Evolutionary conservation across 495 filamentous ascomycete species (phyloP).

Genomic region (Immersiella caudata): DNA sequence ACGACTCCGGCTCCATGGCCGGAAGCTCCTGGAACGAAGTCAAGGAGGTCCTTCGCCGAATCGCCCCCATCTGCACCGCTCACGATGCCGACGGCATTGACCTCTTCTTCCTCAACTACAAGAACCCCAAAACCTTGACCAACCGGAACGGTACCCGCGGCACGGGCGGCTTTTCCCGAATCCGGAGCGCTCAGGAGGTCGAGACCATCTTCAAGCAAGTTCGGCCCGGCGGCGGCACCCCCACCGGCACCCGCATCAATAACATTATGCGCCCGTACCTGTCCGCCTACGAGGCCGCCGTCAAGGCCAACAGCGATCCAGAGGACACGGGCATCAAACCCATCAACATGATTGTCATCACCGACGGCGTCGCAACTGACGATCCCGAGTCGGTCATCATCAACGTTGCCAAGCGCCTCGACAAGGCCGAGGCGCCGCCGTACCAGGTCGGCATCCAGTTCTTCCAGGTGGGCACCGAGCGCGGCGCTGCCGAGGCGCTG

Average conservation of each 20-base stretch:
- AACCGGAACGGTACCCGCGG: constrained; percentile 6
- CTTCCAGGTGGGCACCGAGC: constrained; percentile 88
- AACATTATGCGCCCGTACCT: constrained; percentile 74
- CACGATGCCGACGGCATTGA: constrained; percentile 92
- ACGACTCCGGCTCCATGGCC: constrained; percentile 90
- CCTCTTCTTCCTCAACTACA: constrained; percentile 83
- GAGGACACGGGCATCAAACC: constrained; percentile 65
- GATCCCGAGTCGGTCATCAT: constrained; percentile 70
- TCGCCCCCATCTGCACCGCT: constrained; percentile 81
- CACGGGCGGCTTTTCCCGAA: constrained; percentile 32
- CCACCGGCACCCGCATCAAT: constrained; percentile 73
- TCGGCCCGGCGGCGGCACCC: constrained; percentile 67
- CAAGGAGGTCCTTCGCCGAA: constrained; percentile 67
- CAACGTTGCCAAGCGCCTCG: constrained; percentile 67
- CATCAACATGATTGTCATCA: constrained; percentile 91
- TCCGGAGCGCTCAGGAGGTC: constrained; percentile 18
- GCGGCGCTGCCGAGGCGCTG: constrained; percentile 63
- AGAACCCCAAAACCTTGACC: constrained; percentile 29
- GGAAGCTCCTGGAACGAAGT: constrained; percentile 78
- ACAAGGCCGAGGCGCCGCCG: constrained; percentile 69
- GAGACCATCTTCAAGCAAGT: constrained; percentile 45
- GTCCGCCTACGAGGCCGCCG: constrained; percentile 38
- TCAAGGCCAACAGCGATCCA: constrained; percentile 42
- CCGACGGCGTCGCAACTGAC: constrained; percentile 85
- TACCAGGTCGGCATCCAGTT: constrained; percentile 96